Evolutionary conservation across 148 eudicot genomes (phyloP).

Genomic region (Fagopyrum tataricum): DNA sequence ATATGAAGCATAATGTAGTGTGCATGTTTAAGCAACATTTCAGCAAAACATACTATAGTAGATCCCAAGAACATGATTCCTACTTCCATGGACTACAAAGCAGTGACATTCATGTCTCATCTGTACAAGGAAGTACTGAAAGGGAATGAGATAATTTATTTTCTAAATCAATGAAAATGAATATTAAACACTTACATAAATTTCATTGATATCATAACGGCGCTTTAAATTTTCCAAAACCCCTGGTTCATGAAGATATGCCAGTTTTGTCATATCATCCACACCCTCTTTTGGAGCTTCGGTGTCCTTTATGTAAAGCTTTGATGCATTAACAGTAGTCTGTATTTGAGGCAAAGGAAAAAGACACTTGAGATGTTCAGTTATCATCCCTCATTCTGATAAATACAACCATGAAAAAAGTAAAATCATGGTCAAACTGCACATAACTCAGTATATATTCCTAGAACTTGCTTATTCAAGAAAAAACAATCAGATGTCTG

Average conservation of each 20-base stretch:
- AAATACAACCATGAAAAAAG: neutral
- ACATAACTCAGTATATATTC: too few relatives aligned
- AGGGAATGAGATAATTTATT: neutral
- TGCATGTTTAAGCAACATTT: too few relatives aligned
- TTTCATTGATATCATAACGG: slow-evolving; percentile 61
- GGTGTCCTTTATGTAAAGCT: slow-evolving; percentile 47
- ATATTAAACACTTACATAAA: slow-evolving; percentile 36
- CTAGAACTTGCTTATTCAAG: neutral
- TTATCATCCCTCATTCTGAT: neutral
- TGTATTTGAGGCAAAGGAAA: slow-evolving; percentile 13
- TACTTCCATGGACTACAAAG: too few relatives aligned
- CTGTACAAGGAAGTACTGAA: neutral
- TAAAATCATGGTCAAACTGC: neutral
- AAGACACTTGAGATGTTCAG: neutral
- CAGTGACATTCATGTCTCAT: neutral
- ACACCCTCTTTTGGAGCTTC: slow-evolving; percentile 65
- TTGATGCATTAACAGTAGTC: slow-evolving; percentile 39
- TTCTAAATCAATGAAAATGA: neutral
- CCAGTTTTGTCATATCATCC: slow-evolving; percentile 72
- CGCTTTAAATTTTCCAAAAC: slow-evolving; percentile 58
- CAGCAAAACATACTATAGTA: too few relatives aligned
- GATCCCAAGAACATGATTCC: too few relatives aligned
- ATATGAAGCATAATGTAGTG: neutral
- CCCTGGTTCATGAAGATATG: slow-evolving; percentile 78
- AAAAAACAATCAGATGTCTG: neutral